Evolutionary conservation across 257 asterid species (phyloP).

Genomic region (Primulina eburnea): DNA sequence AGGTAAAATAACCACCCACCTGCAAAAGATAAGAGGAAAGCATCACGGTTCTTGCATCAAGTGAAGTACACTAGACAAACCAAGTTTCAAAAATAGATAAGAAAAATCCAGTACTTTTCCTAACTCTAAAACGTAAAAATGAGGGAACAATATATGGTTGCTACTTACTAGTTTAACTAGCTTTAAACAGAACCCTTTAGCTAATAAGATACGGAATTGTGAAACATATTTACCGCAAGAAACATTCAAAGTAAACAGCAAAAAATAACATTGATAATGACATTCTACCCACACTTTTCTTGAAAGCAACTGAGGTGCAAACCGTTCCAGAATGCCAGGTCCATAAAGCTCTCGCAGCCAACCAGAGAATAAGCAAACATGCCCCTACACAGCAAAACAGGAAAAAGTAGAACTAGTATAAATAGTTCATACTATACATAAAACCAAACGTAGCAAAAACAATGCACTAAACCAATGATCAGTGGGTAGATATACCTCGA

Average conservation of each 20-base stretch:
- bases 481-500: conserved; percentile 60
- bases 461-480: conserved; percentile 10
- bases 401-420: background rate
- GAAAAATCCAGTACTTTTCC: background rate
- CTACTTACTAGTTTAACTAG: background rate
- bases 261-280: conserved; percentile 10
- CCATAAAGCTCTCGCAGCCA: conserved; percentile 82
- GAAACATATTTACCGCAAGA: background rate
- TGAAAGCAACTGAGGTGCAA: conserved; percentile 82
- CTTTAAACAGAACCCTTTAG: background rate
- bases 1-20: conserved; percentile 91
- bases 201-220: background rate
- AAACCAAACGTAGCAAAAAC: background rate
- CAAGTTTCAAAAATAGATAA: background rate
- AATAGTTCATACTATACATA: background rate
- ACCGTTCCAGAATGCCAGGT: conserved; percentile 74
- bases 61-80: background rate
- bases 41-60: conserved; percentile 1
- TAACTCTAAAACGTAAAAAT: background rate
- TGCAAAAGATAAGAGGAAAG: conserved; percentile 28
- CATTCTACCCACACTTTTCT: conserved; percentile 77
- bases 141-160: too few relatives aligned
- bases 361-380: conserved; percentile 87
- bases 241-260: background rate
- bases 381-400: conserved; percentile 46